A percentile compares a stretch with the other conserved stretches of the same genome.
Conservation (phyloP, 169 alveolate genomes). For the Besnoitia besnoiti region DNA sequence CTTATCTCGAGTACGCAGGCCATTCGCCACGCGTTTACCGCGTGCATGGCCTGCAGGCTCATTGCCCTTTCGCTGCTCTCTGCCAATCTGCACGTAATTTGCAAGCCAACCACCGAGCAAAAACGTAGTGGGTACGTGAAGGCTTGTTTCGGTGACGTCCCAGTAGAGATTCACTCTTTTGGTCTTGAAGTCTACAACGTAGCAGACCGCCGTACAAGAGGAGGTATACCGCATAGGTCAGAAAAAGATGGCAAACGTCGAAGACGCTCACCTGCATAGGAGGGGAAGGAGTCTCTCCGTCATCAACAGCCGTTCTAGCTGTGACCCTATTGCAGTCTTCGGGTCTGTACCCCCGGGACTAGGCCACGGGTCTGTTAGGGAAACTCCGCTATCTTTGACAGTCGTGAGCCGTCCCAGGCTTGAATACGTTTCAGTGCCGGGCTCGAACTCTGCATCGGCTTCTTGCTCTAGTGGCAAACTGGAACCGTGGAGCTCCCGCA, state of each 20-base stretch:
- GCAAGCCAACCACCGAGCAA: not conserved
- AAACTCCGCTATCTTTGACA: not conserved
- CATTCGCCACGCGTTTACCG: conserved; percentile 25
- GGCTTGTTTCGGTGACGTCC: not conserved
- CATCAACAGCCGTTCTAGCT: not conserved
- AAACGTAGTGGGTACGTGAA: not conserved
- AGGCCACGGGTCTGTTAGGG: too few relatives aligned
- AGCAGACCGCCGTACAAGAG: too few relatives aligned
- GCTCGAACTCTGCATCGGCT: not conserved
- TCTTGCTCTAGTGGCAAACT: not conserved
- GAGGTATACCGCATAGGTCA: too few relatives aligned
- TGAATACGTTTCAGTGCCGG: not conserved
- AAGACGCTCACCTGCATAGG: not conserved
- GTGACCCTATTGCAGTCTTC: not conserved
- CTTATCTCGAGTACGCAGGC: not conserved
- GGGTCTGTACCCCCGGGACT: not conserved
- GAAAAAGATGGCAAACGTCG: too few relatives aligned
- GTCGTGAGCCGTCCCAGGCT: not conserved
- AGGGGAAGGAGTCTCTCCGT: not conserved
- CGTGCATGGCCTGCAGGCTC: conserved; percentile 13
- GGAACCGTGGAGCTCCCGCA: not conserved
- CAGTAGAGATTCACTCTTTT: too few relatives aligned
- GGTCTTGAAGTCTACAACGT: too few relatives aligned
- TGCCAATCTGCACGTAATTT: not conserved
- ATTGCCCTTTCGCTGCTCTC: conserved; percentile 25